Percentiles rank a stretch among this genome's conserved stretches.
These are phyloP conservation scores for Phytophthora hibernalis DNA, from an alignment of 352 stramenopile genomes.

Conservation along the genomic window DNA sequence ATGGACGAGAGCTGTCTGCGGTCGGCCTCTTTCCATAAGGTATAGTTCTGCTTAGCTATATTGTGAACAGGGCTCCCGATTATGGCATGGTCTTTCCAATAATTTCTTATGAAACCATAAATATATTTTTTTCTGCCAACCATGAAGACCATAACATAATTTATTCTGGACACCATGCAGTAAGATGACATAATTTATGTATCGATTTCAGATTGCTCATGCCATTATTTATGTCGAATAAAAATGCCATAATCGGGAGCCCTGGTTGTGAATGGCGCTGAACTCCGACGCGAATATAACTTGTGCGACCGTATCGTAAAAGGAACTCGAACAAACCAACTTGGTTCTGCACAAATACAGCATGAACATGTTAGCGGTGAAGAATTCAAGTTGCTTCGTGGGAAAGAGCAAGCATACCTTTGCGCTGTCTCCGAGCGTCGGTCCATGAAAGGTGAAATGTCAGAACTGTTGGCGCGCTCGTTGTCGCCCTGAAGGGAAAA, in stretches of 20 bases:
- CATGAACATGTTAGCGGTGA: slow-evolving; percentile 2
- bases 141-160: no score
- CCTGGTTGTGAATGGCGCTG: slow-evolving; percentile 66
- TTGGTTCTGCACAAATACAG: slow-evolving; percentile 63
- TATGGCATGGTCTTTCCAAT: no score
- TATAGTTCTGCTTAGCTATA: slow-evolving; percentile 89
- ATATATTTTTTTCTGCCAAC: no score
- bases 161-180: no score
- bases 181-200: no score
- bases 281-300: slow-evolving; percentile 84
- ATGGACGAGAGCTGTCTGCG: slow-evolving; percentile 83
- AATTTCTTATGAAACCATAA: no score
- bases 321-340: slow-evolving; percentile 88
- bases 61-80: no score
- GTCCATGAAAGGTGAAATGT: slow-evolving; percentile 94
- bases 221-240: no score
- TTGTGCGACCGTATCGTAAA: slow-evolving; percentile 82
- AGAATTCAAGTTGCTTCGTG: background rate
- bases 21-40: slow-evolving; percentile 85
- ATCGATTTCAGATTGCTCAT: no score
- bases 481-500: slow-evolving; percentile 97
- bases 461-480: slow-evolving; percentile 87
- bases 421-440: slow-evolving; percentile 83
- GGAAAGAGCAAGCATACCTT: slow-evolving; percentile 52
- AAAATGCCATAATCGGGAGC: no score